Evolutionary conservation across 371 early-diverging fungal species (phyloP).

Genomic region (Mucor ambiguus): DNA sequence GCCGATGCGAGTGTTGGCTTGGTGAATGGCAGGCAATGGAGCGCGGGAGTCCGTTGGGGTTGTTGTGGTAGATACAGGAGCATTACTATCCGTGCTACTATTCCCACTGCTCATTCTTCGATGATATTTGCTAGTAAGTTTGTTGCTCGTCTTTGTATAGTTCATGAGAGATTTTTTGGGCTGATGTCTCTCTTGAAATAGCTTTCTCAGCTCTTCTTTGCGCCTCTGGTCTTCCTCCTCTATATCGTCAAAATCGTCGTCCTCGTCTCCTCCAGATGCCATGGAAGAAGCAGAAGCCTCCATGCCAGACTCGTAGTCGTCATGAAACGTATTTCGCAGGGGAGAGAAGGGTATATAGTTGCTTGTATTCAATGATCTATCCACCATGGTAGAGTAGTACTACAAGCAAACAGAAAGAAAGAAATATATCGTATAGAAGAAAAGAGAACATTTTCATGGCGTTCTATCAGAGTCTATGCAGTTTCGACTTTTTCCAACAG

Average conservation of each 20-base stretch:
- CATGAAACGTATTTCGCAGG: slow-evolving; percentile 12
- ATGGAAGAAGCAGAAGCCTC: slow-evolving; percentile 28
- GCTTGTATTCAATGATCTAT: neutral
- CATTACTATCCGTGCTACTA: slow-evolving; percentile 21
- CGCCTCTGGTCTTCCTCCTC: slow-evolving; percentile 3
- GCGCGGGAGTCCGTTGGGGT: neutral
- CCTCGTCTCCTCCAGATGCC: slow-evolving; percentile 16
- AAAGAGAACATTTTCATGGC: neutral
- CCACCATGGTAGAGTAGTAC: neutral
- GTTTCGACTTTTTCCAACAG: neutral
- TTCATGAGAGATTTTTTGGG: neutral
- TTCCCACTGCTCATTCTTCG: slow-evolving; percentile 22
- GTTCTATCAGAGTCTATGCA: neutral
- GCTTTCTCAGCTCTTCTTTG: neutral
- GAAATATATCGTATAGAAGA: neutral
- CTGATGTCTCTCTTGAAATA: neutral
- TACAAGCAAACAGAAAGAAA: neutral
- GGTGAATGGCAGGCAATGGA: neutral
- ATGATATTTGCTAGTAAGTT: neutral
- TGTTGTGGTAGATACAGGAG: slow-evolving; percentile 9
- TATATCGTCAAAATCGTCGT: slow-evolving; percentile 12
- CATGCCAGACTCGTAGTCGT: slow-evolving; percentile 24
- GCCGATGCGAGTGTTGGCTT: neutral
- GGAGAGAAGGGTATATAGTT: slow-evolving; percentile 9
- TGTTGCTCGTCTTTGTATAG: neutral